phyloP scores from a whole-genome alignment of 2,329 filamentous ascomycete species.

The Monosporascus sp. region DNA sequence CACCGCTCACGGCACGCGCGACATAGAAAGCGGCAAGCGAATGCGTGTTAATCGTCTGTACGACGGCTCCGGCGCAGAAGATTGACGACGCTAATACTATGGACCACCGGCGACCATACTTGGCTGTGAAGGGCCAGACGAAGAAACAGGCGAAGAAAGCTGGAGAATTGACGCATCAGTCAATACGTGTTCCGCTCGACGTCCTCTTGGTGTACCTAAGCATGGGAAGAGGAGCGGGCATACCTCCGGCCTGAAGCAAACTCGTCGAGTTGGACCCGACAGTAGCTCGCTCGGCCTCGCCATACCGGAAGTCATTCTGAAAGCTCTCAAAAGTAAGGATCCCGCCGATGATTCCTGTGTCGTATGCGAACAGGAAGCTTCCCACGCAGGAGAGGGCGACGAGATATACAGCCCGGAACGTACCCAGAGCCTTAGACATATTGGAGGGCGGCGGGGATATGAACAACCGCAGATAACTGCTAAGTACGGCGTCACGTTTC shows the following conservation, averaged over 20 bases:
- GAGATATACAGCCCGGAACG: slow-evolving; percentile 30
- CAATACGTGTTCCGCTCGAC: neutral
- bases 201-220: too few relatives aligned
- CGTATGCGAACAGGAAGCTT: slow-evolving; percentile 35
- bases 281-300: slow-evolving; percentile 16
- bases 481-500: too few relatives aligned
- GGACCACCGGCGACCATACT: slow-evolving; percentile 22
- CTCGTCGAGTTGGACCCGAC: slow-evolving; percentile 31
- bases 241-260: slow-evolving; percentile 32
- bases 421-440: slow-evolving; percentile 19
- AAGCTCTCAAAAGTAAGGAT: slow-evolving; percentile 30
- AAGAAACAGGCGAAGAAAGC: slow-evolving; percentile 29
- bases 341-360: slow-evolving; percentile 32
- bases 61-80: slow-evolving; percentile 35
- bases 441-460: neutral
- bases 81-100: slow-evolving; percentile 35
- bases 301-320: slow-evolving; percentile 28
- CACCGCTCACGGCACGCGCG: slow-evolving; percentile 24
- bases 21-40: slow-evolving; percentile 29
- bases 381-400: slow-evolving; percentile 29
- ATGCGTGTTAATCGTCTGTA: slow-evolving; percentile 38
- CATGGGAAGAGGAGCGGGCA: neutral
- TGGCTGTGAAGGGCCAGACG: slow-evolving; percentile 26
- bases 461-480: too few relatives aligned
- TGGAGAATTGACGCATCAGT: neutral